Conservation (phyloP, 1,284 basidiomycete genomes). For the Irpex sp. region DNA sequence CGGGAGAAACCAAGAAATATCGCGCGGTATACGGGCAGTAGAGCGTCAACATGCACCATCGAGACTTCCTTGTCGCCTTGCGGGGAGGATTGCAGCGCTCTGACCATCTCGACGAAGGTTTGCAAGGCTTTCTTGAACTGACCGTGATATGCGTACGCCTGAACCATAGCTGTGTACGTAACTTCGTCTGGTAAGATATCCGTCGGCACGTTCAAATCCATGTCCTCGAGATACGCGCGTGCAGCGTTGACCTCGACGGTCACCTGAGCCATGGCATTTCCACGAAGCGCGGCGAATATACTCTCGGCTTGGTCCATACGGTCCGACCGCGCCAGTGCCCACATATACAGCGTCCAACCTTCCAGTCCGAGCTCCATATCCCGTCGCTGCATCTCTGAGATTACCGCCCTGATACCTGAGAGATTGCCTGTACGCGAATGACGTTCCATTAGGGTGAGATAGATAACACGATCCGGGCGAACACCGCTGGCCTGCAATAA, state of each 20-base stretch:
- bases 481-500: slow-evolving; percentile 52
- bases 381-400: slow-evolving; percentile 48
- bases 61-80: background rate
- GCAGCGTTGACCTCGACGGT: slow-evolving; percentile 29
- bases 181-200: slow-evolving; percentile 52
- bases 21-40: slow-evolving; percentile 53
- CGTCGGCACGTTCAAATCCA: slow-evolving; percentile 42
- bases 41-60: background rate
- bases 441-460: slow-evolving; percentile 56
- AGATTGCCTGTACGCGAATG: slow-evolving; percentile 46
- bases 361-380: slow-evolving; percentile 54
- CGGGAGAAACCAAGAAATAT: slow-evolving; percentile 77
- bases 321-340: slow-evolving; percentile 55
- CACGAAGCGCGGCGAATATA: slow-evolving; percentile 62
- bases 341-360: slow-evolving; percentile 63
- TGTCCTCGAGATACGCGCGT: slow-evolving; percentile 34
- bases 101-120: slow-evolving; percentile 72
- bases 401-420: slow-evolving; percentile 48
- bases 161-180: slow-evolving; percentile 71
- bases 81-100: slow-evolving; percentile 34
- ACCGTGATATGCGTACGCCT: slow-evolving; percentile 67
- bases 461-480: slow-evolving; percentile 55
- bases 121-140: slow-evolving; percentile 55
- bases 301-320: slow-evolving; percentile 52
- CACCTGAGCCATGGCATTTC: slow-evolving; percentile 38